Conservation (phyloP, 495 filamentous ascomycete species). For the Xylaria nigripes region DNA sequence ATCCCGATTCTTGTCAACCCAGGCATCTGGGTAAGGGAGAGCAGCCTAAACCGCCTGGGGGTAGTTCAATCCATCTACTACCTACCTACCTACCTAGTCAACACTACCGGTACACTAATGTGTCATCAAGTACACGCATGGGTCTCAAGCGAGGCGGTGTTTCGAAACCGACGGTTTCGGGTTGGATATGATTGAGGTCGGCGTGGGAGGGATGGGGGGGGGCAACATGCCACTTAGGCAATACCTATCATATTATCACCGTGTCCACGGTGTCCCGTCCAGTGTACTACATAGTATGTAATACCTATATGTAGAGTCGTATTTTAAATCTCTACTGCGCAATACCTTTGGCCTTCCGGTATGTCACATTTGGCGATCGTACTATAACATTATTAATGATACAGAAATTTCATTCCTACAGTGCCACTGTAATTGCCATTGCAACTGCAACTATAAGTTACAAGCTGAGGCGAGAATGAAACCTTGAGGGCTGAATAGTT, state of each 20-base stretch:
- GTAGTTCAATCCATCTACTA: neutral
- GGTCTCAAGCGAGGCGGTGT: neutral
- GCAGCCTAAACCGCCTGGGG: conserved; percentile 7
- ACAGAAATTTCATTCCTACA: neutral
- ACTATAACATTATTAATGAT: conserved; percentile 10
- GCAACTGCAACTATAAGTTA: neutral
- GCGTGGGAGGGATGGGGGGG: neutral
- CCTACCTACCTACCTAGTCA: too few species aligned
- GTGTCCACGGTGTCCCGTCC: neutral
- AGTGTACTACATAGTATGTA: neutral
- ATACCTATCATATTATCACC: neutral
- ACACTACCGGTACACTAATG: too few species aligned
- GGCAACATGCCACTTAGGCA: conserved; percentile 1
- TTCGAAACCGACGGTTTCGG: neutral
- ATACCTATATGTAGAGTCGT: neutral
- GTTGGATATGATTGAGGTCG: neutral
- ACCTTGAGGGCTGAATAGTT: neutral
- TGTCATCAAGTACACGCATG: neutral
- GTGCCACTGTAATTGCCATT: neutral
- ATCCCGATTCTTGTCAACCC: conserved; percentile 9
- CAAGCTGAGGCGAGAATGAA: neutral
- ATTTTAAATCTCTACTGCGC: conserved; percentile 1
- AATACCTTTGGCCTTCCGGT: too few species aligned
- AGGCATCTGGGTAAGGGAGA: conserved; percentile 11
- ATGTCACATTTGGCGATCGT: conserved; percentile 13